Conservation (phyloP, 2,329 filamentous ascomycete genomes). For the Neopestalotiopsis clavispora region DNA sequence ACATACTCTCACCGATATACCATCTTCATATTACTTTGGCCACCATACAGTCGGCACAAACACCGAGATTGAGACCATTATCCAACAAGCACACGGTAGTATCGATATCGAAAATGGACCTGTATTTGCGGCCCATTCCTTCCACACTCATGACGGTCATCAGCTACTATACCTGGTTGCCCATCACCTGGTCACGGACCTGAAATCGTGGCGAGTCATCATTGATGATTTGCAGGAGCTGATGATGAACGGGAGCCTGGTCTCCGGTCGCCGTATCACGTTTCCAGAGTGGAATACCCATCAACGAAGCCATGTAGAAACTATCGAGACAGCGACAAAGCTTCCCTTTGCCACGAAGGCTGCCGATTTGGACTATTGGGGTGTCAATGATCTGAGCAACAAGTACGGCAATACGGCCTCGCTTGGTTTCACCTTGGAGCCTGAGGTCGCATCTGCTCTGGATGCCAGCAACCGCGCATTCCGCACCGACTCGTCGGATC, state of each 20-base stretch:
- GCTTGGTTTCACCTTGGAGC: slow-evolving; percentile 47
- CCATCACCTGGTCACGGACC: slow-evolving; percentile 57
- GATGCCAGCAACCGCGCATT: slow-evolving; percentile 50
- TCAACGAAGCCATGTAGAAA: slow-evolving; percentile 44
- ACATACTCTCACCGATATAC: slow-evolving; percentile 43
- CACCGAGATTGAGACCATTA: slow-evolving; percentile 45
- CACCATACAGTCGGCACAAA: slow-evolving; percentile 46
- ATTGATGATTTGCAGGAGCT: slow-evolving; percentile 55
- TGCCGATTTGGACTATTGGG: slow-evolving; percentile 54
- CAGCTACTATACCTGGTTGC: slow-evolving; percentile 55
- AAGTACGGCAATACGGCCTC: slow-evolving; percentile 49
- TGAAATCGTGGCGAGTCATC: slow-evolving; percentile 56
- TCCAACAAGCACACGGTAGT: slow-evolving; percentile 45
- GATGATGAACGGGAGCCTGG: slow-evolving; percentile 47
- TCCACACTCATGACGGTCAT: slow-evolving; percentile 48
- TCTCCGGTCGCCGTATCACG: slow-evolving; percentile 49
- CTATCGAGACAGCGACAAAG: slow-evolving; percentile 29
- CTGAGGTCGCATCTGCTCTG: slow-evolving; percentile 47
- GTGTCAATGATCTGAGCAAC: slow-evolving; percentile 46
- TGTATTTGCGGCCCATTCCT: slow-evolving; percentile 54
- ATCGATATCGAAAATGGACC: slow-evolving; percentile 57
- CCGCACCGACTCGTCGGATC: slow-evolving; percentile 56
- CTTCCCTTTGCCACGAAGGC: slow-evolving; percentile 46
- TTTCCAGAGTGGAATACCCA: slow-evolving; percentile 56
- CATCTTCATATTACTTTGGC: slow-evolving; percentile 49